phyloP scores from a whole-genome alignment of 2,329 filamentous ascomycete genomes.

The Ceratocystis cubensis region DNA sequence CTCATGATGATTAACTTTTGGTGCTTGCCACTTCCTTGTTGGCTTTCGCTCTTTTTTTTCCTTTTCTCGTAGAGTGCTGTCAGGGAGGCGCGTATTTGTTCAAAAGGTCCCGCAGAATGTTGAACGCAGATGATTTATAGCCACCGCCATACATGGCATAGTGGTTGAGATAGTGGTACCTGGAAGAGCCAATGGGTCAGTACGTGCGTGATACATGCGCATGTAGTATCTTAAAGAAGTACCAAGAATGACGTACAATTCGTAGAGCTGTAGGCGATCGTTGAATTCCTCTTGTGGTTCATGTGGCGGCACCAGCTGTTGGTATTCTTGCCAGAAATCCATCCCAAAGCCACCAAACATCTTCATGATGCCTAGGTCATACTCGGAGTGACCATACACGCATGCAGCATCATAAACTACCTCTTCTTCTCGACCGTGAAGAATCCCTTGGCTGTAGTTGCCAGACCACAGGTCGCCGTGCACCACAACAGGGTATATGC shows the following conservation, averaged over 20 bases:
- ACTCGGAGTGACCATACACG: constrained; percentile 79
- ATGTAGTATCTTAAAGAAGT: not conserved
- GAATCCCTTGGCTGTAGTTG: constrained; percentile 57
- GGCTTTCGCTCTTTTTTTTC: not conserved
- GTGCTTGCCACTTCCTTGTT: not conserved
- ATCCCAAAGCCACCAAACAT: constrained; percentile 86
- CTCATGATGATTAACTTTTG: constrained; percentile 11
- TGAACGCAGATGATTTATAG: constrained; percentile 63
- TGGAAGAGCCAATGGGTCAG: constrained; percentile 28
- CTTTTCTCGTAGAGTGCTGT: not conserved
- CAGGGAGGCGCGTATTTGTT: constrained; percentile 50
- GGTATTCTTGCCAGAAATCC: constrained; percentile 66
- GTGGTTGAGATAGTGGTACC: constrained; percentile 85
- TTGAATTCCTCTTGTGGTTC: constrained; percentile 73
- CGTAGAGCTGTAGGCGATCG: constrained; percentile 71
- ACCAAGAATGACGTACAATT: constrained; percentile 49
- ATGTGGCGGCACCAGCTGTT: constrained; percentile 59
- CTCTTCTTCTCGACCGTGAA: constrained; percentile 48
- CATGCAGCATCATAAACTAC: constrained; percentile 72
- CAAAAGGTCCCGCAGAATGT: constrained; percentile 64
- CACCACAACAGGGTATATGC: constrained; percentile 63
- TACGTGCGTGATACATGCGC: not conserved
- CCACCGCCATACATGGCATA: constrained; percentile 71
- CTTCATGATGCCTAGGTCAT: constrained; percentile 83
- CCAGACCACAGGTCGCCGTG: constrained; percentile 94